Evolutionary conservation across 441 rosid genomes (phyloP).

Genomic region (Corymbia calophylla): DNA sequence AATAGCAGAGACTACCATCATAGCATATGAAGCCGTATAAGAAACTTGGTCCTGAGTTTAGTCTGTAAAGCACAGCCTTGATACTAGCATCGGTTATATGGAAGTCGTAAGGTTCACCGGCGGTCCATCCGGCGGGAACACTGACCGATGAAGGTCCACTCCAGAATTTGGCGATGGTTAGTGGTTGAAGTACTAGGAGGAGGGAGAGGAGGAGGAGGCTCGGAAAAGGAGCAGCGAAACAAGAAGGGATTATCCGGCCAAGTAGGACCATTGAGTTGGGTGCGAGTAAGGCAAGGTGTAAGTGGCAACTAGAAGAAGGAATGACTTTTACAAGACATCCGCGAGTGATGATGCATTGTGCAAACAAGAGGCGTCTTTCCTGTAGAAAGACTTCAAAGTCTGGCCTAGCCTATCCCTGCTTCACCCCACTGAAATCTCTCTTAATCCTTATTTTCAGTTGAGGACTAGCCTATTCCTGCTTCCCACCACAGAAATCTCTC

Average conservation of each 20-base stretch:
- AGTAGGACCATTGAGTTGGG: not conserved
- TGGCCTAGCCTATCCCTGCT: too few relatives aligned
- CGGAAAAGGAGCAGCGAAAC: not conserved
- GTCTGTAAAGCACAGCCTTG: not conserved
- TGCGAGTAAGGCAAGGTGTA: not conserved
- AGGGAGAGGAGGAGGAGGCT: not conserved
- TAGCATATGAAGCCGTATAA: accelerated
- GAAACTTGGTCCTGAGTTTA: not conserved
- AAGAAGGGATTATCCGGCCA: not conserved
- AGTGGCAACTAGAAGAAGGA: not conserved
- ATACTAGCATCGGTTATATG: not conserved
- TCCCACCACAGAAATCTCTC: too few relatives aligned
- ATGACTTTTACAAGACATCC: too few relatives aligned
- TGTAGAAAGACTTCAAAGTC: too few relatives aligned
- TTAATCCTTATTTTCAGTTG: too few relatives aligned
- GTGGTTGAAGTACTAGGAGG: not conserved
- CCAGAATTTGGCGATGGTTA: not conserved
- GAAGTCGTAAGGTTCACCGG: not conserved
- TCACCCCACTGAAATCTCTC: too few relatives aligned
- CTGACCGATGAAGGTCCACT: not conserved
- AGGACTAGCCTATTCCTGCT: too few relatives aligned
- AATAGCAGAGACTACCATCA: not conserved
- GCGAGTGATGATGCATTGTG: too few relatives aligned
- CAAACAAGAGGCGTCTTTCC: too few relatives aligned
- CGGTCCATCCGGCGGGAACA: not conserved